Evolutionary conservation across 1,284 basidiomycete species (phyloP).

Genomic region (Cryptococcus sp.): DNA sequence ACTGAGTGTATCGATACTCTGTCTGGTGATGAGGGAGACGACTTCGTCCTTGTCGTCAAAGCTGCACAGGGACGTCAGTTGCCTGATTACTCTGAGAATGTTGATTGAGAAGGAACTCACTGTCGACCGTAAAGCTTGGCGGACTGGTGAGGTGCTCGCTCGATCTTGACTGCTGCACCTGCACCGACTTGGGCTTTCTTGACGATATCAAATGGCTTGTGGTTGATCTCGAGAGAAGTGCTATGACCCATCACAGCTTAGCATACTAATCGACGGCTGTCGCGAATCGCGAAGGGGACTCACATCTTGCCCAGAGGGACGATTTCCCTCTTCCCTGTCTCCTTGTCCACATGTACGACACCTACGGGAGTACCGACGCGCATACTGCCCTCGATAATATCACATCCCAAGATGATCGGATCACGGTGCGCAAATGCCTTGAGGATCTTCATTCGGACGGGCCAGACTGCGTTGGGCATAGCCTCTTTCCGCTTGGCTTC

Average conservation of each 20-base stretch:
- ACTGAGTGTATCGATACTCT: conserved; percentile 93
- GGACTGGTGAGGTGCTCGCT: conserved; percentile 93
- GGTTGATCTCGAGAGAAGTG: conserved; percentile 93
- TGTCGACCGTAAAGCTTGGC: conserved; percentile 82
- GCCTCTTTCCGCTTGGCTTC: conserved; percentile 93
- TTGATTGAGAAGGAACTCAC: conserved; percentile 26
- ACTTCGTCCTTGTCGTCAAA: conserved; percentile 97
- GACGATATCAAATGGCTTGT: conserved; percentile 76
- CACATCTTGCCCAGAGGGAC: conserved; percentile 93
- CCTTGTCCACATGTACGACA: conserved; percentile 81
- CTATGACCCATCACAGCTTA: conserved; percentile 54
- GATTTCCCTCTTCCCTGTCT: conserved; percentile 85
- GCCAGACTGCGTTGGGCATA: conserved; percentile 95
- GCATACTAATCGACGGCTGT: too few species aligned
- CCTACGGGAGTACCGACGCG: conserved; percentile 95
- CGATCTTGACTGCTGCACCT: conserved; percentile 98
- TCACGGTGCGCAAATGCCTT: conserved; percentile 95
- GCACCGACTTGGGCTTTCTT: conserved; percentile 91
- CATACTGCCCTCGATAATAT: conserved; percentile 89
- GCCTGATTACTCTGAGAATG: not conserved
- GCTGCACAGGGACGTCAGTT: conserved; percentile 19
- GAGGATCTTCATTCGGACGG: conserved; percentile 88
- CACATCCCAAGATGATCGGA: conserved; percentile 95
- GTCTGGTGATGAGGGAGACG: conserved; percentile 83
- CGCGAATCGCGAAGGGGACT: conserved; percentile 42